Percentiles rank a stretch among this genome's conserved stretches.
phyloP scores from a whole-genome alignment of 768 basidiomycete genomes.

The Artomyces pyxidatus region DNA sequence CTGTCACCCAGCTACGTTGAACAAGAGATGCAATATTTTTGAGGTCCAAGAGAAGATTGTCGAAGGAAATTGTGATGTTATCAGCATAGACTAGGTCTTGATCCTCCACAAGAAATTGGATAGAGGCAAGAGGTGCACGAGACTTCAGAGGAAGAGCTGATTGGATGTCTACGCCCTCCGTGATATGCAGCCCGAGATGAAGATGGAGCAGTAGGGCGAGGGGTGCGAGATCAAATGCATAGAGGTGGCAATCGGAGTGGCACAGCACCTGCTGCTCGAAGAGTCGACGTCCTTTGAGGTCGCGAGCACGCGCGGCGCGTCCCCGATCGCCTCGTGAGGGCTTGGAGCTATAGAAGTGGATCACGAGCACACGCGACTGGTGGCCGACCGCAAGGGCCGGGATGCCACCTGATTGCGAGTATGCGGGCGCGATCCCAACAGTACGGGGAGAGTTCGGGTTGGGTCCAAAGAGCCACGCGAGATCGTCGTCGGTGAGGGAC shows the following conservation, averaged over 20 bases:
- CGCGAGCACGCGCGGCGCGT: no score
- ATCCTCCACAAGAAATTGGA: slow-evolving; percentile 25
- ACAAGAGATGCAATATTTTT: slow-evolving; percentile 11
- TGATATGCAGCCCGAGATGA: slow-evolving; percentile 35
- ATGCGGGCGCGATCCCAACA: slow-evolving; percentile 46
- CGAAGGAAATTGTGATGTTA: slow-evolving; percentile 19
- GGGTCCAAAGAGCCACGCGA: slow-evolving; percentile 13
- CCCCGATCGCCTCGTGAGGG: no score
- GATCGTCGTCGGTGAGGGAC: slow-evolving; percentile 12
- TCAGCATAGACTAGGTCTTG: slow-evolving; percentile 9
- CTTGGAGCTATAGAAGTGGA: slow-evolving; percentile 15
- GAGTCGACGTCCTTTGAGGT: slow-evolving; percentile 16
- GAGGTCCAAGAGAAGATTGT: slow-evolving; percentile 8
- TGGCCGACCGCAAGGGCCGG: slow-evolving; percentile 40
- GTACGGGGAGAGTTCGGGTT: slow-evolving; percentile 16
- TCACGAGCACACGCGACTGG: slow-evolving; percentile 19
- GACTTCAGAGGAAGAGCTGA: slow-evolving; percentile 32
- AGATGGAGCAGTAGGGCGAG: slow-evolving; percentile 41
- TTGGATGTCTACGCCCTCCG: slow-evolving; percentile 50
- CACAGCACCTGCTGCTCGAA: slow-evolving; percentile 39
- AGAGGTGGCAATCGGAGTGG: slow-evolving; percentile 35
- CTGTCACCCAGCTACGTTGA: slow-evolving; percentile 23
- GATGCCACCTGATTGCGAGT: slow-evolving; percentile 35
- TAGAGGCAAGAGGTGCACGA: slow-evolving; percentile 34
- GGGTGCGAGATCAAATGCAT: slow-evolving; percentile 46